Base-by-base conservation (phyloP, 345 rosid species). In the Dovyalis caffra region DNA sequence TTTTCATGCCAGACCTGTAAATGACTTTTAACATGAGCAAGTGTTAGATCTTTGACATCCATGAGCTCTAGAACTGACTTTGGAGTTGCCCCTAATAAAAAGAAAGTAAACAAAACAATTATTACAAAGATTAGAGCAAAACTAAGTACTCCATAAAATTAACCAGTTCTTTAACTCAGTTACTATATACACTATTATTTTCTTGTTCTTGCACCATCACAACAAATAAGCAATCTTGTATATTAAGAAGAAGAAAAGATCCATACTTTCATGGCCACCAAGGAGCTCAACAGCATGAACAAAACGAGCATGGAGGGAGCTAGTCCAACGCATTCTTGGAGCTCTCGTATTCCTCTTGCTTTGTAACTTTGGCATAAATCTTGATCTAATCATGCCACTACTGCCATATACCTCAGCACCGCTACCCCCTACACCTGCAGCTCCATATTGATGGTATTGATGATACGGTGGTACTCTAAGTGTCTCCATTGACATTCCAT, bases 11-110 rank as follows among this genome's bases (percentile, higher is more conserved):
- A n/a, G 67, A 88, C 97, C 97, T 92, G 97, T 63, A 92, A 85
- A 79, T 90, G 97, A 84, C 97, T 92, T 77, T 92, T 92, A 31
- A 90, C 97, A 74, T 92, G 97, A 65, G 97, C 87, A 16, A 92
- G 85, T 3, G 93, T 88, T 57, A 92, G 89, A 82, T 91, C 97
- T 66, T 82, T 87, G 60, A 87, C 94, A 86, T 87, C 92, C 97
- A 91, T 91, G 18, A 91, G 87, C 87, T 90, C 87, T 63, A 90
- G 76, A 73, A 92, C 94, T 71, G 91, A 88, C 74, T 92, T 92
- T 51, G 97, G 97, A 29, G 94, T 92, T 43, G 97, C 97, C 76
- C 94, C 94, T 91, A 58, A 56, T 34, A 28, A 4, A 12, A 66
- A 34, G 33, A n/a, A n/a, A n/a, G 25, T 21, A 62, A 70, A 6